These are phyloP conservation scores for Crinitomyces ghanaensis DNA, from an alignment of 805 yeast genomes.

Conservation along the genomic window DNA sequence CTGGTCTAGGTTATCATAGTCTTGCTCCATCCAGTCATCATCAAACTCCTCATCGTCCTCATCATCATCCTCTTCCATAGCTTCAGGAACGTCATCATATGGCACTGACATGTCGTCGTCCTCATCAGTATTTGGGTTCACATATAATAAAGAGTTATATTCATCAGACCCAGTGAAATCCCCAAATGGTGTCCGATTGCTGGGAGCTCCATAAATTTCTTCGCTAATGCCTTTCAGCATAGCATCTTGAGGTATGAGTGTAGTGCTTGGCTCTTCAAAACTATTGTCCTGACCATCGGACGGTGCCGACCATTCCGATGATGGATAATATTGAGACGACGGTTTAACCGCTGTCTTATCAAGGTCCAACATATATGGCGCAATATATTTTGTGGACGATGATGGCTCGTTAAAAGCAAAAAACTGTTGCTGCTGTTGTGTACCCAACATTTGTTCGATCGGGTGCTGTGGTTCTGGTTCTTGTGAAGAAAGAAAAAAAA, in stretches of 20 bases:
- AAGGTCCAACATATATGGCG: too few species aligned
- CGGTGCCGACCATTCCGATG: background rate
- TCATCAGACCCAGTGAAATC: slow-evolving; percentile 5
- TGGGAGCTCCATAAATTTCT: too few species aligned
- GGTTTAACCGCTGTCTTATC: slow-evolving; percentile 3
- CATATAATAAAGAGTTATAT: slow-evolving; percentile 1
- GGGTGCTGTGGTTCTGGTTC: too few species aligned
- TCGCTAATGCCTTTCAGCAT: background rate
- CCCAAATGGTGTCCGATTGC: background rate
- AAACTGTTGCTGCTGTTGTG: too few species aligned
- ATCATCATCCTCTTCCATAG: slow-evolving; percentile 14
- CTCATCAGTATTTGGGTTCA: background rate
- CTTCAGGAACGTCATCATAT: slow-evolving; percentile 2
- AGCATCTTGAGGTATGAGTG: background rate
- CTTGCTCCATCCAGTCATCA: slow-evolving; percentile 1
- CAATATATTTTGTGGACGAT: too few species aligned
- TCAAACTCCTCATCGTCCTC: slow-evolving; percentile 16
- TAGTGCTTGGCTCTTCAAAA: slow-evolving; percentile 1
- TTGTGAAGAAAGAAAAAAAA: too few species aligned
- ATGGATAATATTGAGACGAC: slow-evolving; percentile 4
- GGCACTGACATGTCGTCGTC: background rate
- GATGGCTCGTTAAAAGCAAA: too few species aligned
- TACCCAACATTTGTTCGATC: too few species aligned
- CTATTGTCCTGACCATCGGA: slow-evolving; percentile 2
- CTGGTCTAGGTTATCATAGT: slow-evolving; percentile 1